Conservation (phyloP, 495 filamentous ascomycete species). For the Parachaetomium inaequale region DNA sequence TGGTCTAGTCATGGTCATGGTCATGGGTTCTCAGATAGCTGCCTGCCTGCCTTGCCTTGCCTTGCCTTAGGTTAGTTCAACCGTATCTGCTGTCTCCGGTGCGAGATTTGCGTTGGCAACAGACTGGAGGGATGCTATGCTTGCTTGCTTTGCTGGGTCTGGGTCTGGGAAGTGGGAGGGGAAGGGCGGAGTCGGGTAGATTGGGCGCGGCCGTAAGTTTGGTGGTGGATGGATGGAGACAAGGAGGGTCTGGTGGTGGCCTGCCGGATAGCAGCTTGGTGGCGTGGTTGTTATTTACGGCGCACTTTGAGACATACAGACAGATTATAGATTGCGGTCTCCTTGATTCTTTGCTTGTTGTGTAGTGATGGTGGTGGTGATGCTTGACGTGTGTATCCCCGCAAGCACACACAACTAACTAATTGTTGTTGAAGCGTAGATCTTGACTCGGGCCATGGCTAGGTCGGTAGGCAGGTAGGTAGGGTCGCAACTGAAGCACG, state of each 20-base stretch:
- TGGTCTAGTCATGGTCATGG: neutral
- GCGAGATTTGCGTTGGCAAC: neutral
- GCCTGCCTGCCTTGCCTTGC: neutral
- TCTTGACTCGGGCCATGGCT: too few relatives aligned
- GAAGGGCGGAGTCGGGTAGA: slow-evolving; percentile 1
- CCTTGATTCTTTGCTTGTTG: neutral
- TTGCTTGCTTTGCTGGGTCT: neutral
- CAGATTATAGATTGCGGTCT: slow-evolving; percentile 6
- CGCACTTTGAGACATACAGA: neutral
- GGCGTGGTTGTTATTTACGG: neutral
- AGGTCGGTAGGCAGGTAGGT: too few relatives aligned
- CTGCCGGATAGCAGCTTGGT: neutral
- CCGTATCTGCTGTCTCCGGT: neutral
- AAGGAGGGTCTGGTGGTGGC: neutral
- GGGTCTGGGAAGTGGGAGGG: neutral
- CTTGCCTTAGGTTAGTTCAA: neutral
- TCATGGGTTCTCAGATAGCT: neutral
- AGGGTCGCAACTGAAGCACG: too few relatives aligned
- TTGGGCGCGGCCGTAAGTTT: neutral
- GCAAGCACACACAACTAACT: too few relatives aligned
- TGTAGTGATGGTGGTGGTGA: neutral
- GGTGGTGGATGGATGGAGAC: neutral
- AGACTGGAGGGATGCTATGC: neutral
- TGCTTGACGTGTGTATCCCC: neutral
- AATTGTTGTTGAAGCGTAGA: too few relatives aligned